Base-by-base conservation (phyloP, 768 basidiomycete species). In the Chalciporus chontae region DNA sequence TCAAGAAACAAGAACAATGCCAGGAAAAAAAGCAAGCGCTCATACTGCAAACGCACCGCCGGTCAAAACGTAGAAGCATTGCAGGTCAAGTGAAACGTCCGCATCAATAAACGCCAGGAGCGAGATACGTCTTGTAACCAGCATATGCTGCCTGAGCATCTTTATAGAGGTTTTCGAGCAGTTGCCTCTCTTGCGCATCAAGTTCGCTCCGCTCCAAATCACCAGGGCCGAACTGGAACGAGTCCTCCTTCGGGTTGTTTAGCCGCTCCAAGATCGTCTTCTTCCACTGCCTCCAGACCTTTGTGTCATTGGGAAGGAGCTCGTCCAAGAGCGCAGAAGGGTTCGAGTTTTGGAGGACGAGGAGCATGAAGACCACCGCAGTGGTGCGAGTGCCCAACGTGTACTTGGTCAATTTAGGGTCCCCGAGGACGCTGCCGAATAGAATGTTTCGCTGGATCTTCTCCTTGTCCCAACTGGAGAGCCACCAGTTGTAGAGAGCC, bases 401-500 rank as follows among this genome's bases (percentile, higher is more conserved):
- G 36, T 64, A 64, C 40, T 64, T 67, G 43, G 47, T 61, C 50
- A 65, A 46, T 21, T 19, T 8, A 2, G 67, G 67, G 0, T 47
- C 45, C 23, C 51, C 27, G 31, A 68, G 63, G 8, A 68, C 63
- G 1, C 40, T 54, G 19, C 56, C 18, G 8, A 69, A 15, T 4
- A 69, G n/a, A 10, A 70, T 48, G 18, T 56, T 45, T 21, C 51
- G 39, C 19, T 59, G 58, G 6, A 59, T 45, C 34, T 54, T 51
- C 18, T 57, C 58, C 29, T 54, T 57, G 27, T 74, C 72, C 63
- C 74, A 57, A 8, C 57, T 54, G 5, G 64, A 61, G 24, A 68
- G 52, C 23, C 41, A 63, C 14, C 52, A 53, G 40, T 62, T 68
- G 51, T 67, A 65, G 5, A 54, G 9, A 62, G 62, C 65, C 13